Evolutionary conservation across 805 yeast genomes (phyloP), one percentile per base, ranked within the genome.

Genomic region (Saturnispora sanitii): DNA sequence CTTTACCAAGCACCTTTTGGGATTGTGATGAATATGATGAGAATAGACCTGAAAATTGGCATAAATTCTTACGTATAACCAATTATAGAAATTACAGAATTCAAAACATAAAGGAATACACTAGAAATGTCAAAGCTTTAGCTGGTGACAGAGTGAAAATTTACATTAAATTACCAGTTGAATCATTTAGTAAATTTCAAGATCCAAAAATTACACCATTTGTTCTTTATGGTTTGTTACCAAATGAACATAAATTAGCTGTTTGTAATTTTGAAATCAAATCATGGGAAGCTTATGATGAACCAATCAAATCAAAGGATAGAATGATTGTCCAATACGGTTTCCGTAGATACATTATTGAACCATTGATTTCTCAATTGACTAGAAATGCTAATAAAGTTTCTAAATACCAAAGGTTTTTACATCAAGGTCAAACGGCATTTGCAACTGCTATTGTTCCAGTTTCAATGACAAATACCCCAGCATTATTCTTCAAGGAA

Each of bases 391-490:
- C 85, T 38, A 90, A 88, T 57, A 82, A 86, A 53, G 95, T 90
- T 26, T 85, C 86, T 63, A 88, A 85, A 57, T 80, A 71, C 53
- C 92, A 85, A 60, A 72, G 86, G 52, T 92, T 80, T 58, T 69
- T 85, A 45, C 95, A 87, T 54, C 80, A 77, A 35, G 94, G 90
- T 17, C 66, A 75, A 4, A 57, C 79, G 3, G 71, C 82, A 6
- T 71, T 87, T 33, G 96, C 95, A 4, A 81, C 96, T 1, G 79
- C 86, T 37, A 79, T 88, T 47, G 88, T 88, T 0, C 98, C 98
- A 9, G 81, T 80, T 2, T 72, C 81, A 32, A 83, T 92, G 61
- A 79, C 86, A 35, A 81, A 78, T 51, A 76, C 88, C 0, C 96
- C 97, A 1, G 84, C 87, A 2, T 65, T 87, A 29, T 86, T 82